Evolutionary conservation across 1,284 basidiomycete species (phyloP), one percentile per base, ranked within the genome.

Genomic region (Fistulina hepatica): DNA sequence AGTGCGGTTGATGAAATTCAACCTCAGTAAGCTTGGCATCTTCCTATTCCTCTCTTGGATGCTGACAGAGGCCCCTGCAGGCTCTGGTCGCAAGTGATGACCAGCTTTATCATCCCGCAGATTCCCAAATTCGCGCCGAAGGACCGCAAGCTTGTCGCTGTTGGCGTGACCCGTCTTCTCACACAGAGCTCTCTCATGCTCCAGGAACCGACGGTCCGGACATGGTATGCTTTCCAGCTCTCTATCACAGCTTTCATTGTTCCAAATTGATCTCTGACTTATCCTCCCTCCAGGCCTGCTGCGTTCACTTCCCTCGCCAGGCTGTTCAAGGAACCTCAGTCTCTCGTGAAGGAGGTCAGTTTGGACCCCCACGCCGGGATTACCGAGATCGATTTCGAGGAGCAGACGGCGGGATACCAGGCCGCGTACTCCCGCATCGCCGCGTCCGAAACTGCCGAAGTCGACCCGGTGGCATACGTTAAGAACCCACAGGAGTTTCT

Each of bases 351-450:
- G 57, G 44, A 32, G 28, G 42, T 50, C 2, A 72, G 81, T 38
- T 67, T 74, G 16, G 77, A 86, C 41, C 54, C 77, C 2, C 64
- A 74, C 33, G 71, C 68, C 0, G 81, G 77, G 0, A 53, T 88
- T 23, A 83, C 82, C 1, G 71, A 76, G 30, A 74, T 94, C 32
- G 94, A 97, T 57, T 80, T 78, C 46, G 93, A 97, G 53, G 94
- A 88, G 52, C 81, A 84, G 53, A 71, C 82, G 6, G 77, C 81
- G 4, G 88, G 90, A 0, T 98, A 97, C 63, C 94, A 98, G 56
- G 85, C 86, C 0, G 81, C 83, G 2, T 98, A 94, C 62, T 92
- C 91, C 38, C 76, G 83, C 33, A 71, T 98, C 8, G 91, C 89
- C 0, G 88, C 94, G 0, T 82, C 84, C 4, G 77, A 81, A 46